These are phyloP conservation scores for Phaffia tasmanica DNA, from an alignment of 768 basidiomycete genomes.

Conservation along the genomic window DNA sequence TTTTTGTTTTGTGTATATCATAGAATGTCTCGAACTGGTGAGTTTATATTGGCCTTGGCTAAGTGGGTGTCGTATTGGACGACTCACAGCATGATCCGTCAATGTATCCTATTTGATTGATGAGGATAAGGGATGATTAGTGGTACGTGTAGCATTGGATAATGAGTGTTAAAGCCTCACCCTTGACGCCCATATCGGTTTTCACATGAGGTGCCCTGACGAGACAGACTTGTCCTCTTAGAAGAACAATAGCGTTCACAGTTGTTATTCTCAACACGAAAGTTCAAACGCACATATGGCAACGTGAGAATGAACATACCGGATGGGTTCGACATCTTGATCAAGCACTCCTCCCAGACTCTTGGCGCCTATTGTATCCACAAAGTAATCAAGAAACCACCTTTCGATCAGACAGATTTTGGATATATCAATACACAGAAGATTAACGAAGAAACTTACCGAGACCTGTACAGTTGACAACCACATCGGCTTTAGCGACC, in stretches of 20 bases:
- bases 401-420: no score
- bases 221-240: conserved; percentile 15
- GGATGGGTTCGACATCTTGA: conserved; percentile 17
- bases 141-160: background rate
- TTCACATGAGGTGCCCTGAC: conserved; percentile 18
- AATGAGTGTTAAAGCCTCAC: background rate
- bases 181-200: conserved; percentile 19
- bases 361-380: conserved; percentile 7
- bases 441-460: conserved; percentile 32
- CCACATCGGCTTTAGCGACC: conserved; percentile 34
- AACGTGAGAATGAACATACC: background rate
- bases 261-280: no score
- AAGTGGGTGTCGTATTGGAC: background rate
- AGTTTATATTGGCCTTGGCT: background rate
- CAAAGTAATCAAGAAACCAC: no score
- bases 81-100: conserved; percentile 18
- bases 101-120: background rate
- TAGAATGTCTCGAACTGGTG: background rate
- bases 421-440: no score
- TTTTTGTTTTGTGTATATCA: background rate
- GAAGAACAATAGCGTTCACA: no score
- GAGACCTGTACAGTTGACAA: conserved; percentile 51
- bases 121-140: background rate
- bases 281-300: no score
- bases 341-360: conserved; percentile 19